Base-by-base conservation (phyloP, 1,284 basidiomycete species). In the Athelia psychrophila region DNA sequence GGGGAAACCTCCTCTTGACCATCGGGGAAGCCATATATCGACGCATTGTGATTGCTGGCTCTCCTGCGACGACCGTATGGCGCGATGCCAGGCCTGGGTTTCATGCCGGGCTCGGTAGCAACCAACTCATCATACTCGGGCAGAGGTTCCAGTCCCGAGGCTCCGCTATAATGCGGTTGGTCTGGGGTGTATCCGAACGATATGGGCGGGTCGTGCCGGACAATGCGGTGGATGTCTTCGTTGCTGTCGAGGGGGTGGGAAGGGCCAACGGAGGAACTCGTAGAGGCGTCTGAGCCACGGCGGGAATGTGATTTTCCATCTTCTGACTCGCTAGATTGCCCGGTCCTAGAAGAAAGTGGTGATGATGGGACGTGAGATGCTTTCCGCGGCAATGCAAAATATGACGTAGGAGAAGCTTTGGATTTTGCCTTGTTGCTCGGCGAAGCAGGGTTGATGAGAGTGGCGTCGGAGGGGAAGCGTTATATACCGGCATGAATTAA, bases 161-260 rank as follows among this genome's bases (percentile, higher is more conserved):
- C 45, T 62, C 47, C 54, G 27, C 27, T 13, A 30, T 30, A 30
- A 30, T 5, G 27, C 48, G 42, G 67, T 57, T 47, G 65, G 49
- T 35, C 74, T 38, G 69, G 81, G 62, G 79, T 79, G 54, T 82
- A 74, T 33, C 75, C 74, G 48, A 82, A 83, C n/a, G 69, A 66
- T 32, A 80, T 54, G 10, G 71, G 66, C 22, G 54, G 52, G 16
- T 76, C 73, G 49, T 74, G 74, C 12, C 69, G 64, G 23, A 69
- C 70, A 40, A 67, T 61, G 40, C n/a, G n/a, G 5, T 6, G 38
- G 38, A 16, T 6, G 38, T 5, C 6, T 9, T 6, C 6, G 38
- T 6, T 18, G 38, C 5, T n/a, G 38, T 16, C n/a, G 38, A 5
- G 20, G 20, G 38, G 38, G n/a, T 6, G n/a, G 5, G 38, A 16